phyloP scores from a whole-genome alignment of 1,139 yeast genomes.

The Scheffersomyces cryptocercus region DNA sequence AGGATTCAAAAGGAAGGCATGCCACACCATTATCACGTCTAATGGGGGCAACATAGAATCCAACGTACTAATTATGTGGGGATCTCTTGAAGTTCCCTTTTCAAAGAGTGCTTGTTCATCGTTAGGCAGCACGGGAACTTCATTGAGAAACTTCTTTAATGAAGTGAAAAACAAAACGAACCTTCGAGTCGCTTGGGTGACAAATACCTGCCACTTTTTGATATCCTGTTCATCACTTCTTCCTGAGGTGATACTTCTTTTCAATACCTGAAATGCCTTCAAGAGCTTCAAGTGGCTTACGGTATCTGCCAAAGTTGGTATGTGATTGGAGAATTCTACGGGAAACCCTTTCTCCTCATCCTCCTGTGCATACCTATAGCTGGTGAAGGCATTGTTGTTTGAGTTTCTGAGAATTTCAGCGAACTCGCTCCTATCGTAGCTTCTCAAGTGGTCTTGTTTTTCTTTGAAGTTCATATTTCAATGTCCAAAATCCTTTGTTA shows the following conservation, averaged over 20 bases:
- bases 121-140: background rate
- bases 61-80: conserved; percentile 2
- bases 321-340: too few species aligned
- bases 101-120: conserved; percentile 5
- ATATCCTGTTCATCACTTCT: background rate
- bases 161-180: conserved; percentile 29
- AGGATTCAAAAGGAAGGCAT: conserved; percentile 32
- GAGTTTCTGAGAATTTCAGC: too few species aligned
- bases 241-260: conserved; percentile 9
- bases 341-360: too few species aligned
- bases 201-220: conserved; percentile 31
- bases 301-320: conserved; percentile 10
- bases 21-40: conserved; percentile 45
- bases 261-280: conserved; percentile 26
- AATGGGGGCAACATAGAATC: conserved; percentile 28
- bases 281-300: conserved; percentile 34
- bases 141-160: conserved; percentile 6
- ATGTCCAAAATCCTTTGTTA: too few species aligned
- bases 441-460: too few species aligned
- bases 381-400: too few species aligned
- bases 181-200: conserved; percentile 30
- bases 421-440: too few species aligned
- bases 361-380: too few species aligned
- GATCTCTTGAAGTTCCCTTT: conserved; percentile 3
- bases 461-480: too few species aligned